Evolutionary conservation across 495 filamentous ascomycete species (phyloP), one percentile per base, ranked within the genome.

Genomic region (Chaetomium fimeti): DNA sequence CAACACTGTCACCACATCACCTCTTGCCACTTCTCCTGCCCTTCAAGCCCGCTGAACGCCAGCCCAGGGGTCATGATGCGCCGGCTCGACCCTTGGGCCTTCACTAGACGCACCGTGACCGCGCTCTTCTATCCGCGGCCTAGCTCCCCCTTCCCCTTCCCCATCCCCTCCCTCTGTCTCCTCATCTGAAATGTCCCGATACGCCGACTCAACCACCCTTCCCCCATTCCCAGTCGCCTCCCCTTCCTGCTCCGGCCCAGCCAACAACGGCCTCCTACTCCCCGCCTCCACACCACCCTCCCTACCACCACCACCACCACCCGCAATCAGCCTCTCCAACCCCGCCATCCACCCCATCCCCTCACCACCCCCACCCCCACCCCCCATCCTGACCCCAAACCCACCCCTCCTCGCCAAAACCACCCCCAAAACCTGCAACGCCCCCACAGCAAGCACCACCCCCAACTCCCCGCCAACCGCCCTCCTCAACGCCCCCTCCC

Each of bases 91-190:
- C 36, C 60, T 55, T 43, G 66, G 56, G 11, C 71, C 40, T 1
- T 28, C 58, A 4, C 18, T 43, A 28, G 63, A 66, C 69, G 20
- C 74, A 67, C 58, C 70, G 69, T 13, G 71, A 63, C 40, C 71
- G 71, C 43, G 54, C 73, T 77, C 15, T 75, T 77, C 28, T 66
- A 75, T 29, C 72, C 74, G 52, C 47, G 77, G 45, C 71, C 78
- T 60, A 66, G 76, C 29, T 57, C 82, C 52, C 78, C 32, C 42
- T 15, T 80, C 52, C 73, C 82, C 54, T 63, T 85, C 60, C 27
- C 72, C 84, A n/a, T 40, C 45, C 45, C 67, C 88, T 20, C 81
- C 83, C 27, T 87, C 86, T 3, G 72, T 85, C 22, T 74, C 84
- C 9, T 42, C 48, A 9, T 52, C 48, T 52, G 47, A 84, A 65